Evolutionary conservation across 2,329 filamentous ascomycete species (phyloP), one percentile per base, ranked within the genome.

Genomic region (Tolypocladium guangdongense): DNA sequence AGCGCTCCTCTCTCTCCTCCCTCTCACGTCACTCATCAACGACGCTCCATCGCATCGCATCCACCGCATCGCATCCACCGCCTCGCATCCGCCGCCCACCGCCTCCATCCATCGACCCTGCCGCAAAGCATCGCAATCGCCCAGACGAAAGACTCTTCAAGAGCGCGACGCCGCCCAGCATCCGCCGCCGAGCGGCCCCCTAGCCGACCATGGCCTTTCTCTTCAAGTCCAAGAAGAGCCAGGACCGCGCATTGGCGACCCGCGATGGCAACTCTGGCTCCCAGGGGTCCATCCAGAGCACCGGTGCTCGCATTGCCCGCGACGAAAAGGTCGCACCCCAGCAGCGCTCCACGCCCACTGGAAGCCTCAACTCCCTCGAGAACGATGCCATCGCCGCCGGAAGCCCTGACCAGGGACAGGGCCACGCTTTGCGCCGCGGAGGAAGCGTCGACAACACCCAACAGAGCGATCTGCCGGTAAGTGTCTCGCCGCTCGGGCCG

Each of bases 201-300:
- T 67, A 65, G 71, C 63, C 64, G 69, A 76, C 69, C 70, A 90
- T 90, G 87, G 84, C 87, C 60, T 90, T 90, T 70, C 78, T 90
- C 57, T 90, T 90, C 76, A 89, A 89, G 70, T 88, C 84, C 54
- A 90, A 90, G 73, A 90, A 88, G 71, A 79, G 81, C 65, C 83
- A 86, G 68, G 82, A 85, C 62, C 80, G 83, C 65, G 73, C 72
- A 54, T 66, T 79, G 59, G 71, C 75, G 52, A 78, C 74, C 65
- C 78, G 80, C 65, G 80, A 83, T 64, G 78, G 75, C 51, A 72
- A 70, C 56, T 63, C 71, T 30, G 69, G 68, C 51, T 74, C 76
- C 7, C 75, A 75, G 63, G 74, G 72, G 51, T 77, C 74, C 37
- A 68, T 79, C 45, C 74, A 76, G 61, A 75, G 73, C 64, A 69